Base-by-base conservation (phyloP, 202 grass and related monocot genomes). In the Zoysia matrella region DNA sequence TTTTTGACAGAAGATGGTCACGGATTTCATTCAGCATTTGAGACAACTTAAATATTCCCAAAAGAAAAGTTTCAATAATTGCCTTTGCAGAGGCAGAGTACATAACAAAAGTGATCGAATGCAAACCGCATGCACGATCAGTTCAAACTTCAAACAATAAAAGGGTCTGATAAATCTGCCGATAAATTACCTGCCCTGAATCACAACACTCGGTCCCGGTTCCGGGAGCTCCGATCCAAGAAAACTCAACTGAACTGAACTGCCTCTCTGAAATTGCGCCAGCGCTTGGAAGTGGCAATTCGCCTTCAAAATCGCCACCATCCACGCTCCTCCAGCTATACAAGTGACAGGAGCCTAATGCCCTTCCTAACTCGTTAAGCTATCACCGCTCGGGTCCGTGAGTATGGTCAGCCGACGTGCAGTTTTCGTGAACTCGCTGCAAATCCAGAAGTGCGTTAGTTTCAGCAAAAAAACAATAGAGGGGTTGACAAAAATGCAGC, bases 291-390 rank as follows among this genome's bases (percentile, higher is more conserved):
- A 55, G 39, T 54, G 65, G 14, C 64, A 75, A 76, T 70, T 11
- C 15, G n/a, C 43, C 44, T 80, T 47, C 5, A 41, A 54, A 80
- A 66, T 45, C 16, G 72, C 82, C 77, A 72, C 80, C 60, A 15
- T 30, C 22, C 66, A 16, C 69, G 71, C 79, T 66, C 74, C 16
- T 52, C 82, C 82, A 22, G 64, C 78, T 83, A 53, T 89, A 76
- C 83, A 86, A 45, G 69, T 80, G 60, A 80, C 45, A 4, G 36
- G 60, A 83, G 67, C 47, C 67, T 82, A 7, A 4, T 73, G 22
- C 22, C 69, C 61, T 40, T 30, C 78, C 86, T 30, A 30, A 30
- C 22, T 30, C 22, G 22, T 30, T 30, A 30, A 30, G 22, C 22
- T 30, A 30, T 30, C 22, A 30, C 22, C 22, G 22, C 22, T 30